Conservation (phyloP, 2,329 filamentous ascomycete genomes). For the Penicillium expansum region DNA sequence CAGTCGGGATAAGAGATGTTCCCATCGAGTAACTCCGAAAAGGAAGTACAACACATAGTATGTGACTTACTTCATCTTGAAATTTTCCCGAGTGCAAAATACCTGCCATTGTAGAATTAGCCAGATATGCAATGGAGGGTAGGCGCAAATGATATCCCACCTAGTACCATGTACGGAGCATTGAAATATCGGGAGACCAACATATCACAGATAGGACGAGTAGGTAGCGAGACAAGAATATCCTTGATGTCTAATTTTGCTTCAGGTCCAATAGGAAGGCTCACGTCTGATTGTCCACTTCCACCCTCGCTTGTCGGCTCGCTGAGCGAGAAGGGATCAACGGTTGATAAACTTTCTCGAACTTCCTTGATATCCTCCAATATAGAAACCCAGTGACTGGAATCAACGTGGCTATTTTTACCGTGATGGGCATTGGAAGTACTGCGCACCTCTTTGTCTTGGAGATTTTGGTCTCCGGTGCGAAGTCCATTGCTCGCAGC, state of each 20-base stretch:
- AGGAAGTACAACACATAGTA: background rate
- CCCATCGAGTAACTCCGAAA: background rate
- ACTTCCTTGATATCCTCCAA: slow-evolving; percentile 13
- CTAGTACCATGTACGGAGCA: slow-evolving; percentile 12
- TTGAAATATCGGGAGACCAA: slow-evolving; percentile 15
- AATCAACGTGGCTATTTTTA: slow-evolving; percentile 4
- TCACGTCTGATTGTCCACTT: slow-evolving; percentile 2
- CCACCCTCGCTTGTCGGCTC: background rate
- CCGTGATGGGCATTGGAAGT: background rate
- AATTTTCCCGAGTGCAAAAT: slow-evolving; percentile 17
- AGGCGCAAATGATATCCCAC: slow-evolving; percentile 1
- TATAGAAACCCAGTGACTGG: slow-evolving; percentile 15
- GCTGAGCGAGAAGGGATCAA: background rate
- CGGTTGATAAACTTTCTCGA: slow-evolving; percentile 2
- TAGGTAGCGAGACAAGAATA: slow-evolving; percentile 2
- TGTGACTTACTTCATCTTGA: slow-evolving; percentile 8
- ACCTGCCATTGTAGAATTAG: background rate
- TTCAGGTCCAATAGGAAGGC: background rate
- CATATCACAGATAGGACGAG: slow-evolving; percentile 10
- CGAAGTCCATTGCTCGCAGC: background rate
- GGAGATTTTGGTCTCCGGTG: background rate
- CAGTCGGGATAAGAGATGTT: background rate
- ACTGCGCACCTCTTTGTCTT: background rate
- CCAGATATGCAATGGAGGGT: background rate
- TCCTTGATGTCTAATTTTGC: background rate